phyloP scores from a whole-genome alignment of 106 monocot genomes.

The Apostasia shenzhenica region DNA sequence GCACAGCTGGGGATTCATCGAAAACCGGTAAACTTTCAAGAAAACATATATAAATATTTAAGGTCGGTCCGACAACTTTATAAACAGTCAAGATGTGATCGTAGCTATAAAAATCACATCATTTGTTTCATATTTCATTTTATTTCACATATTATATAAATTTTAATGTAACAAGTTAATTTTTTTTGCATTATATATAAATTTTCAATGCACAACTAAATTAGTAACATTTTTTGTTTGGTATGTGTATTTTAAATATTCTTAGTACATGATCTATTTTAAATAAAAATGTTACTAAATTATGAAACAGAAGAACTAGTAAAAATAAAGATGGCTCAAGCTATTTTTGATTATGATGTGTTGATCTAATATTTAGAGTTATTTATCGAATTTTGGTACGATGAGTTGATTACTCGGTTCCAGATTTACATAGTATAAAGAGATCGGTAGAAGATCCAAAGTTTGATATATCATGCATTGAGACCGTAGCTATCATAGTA shows the following conservation, averaged over 20 bases:
- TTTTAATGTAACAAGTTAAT: background rate
- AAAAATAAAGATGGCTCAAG: too few species aligned
- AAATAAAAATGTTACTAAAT: background rate
- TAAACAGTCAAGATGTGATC: too few species aligned
- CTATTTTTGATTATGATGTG: too few species aligned
- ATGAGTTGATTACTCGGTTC: background rate
- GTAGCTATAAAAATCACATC: too few species aligned
- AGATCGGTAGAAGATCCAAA: too few species aligned
- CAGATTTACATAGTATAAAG: too few species aligned
- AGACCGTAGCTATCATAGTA: too few species aligned
- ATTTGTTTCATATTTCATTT: background rate
- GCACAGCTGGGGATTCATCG: slow-evolving; percentile 81
- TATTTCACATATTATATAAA: background rate
- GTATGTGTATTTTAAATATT: background rate
- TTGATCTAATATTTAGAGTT: too few species aligned
- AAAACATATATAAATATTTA: background rate
- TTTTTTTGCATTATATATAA: background rate
- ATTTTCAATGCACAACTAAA: background rate
- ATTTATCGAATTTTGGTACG: too few species aligned
- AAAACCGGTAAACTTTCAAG: slow-evolving; percentile 41
- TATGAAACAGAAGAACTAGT: background rate
- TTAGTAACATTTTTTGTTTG: background rate
- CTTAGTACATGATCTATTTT: background rate
- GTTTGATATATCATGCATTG: too few species aligned
- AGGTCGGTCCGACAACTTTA: too few species aligned